Evolutionary conservation across 352 stramenopile genomes (phyloP), one percentile per base, ranked within the genome.

Genomic region (Pythium rishiriense): DNA sequence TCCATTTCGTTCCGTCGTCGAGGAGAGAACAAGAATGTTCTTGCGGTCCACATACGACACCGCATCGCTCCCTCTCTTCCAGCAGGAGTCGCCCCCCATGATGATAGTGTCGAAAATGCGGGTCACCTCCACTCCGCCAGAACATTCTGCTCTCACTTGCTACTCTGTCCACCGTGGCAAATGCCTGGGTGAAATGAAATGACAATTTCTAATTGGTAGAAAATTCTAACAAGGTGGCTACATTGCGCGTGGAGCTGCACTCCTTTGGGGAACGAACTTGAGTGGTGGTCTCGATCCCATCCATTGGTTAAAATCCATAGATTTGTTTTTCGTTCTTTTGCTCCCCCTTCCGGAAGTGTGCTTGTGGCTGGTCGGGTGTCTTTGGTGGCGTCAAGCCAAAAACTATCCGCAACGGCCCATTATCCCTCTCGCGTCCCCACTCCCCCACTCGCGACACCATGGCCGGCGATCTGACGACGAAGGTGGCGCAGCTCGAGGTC

Each of bases 401-500:
- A 28, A 15, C 24, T 11, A 29, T 21, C 14, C 37, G n/a, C 35
- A 42, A 12, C 37, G 14, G 11, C 19, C 14, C 14, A n/a, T 4
- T 43, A 19, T 43, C 14, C 14, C 11, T 43, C 26, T 49, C 25
- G 10, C n/a, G 9, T 33, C 47, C 33, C 6, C n/a, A 33, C 53
- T 60, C 53, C 4, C 35, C 11, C 33, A n/a, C 35, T 28, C n/a
- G n/a, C 25, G 42, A 15, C 11, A 59, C 42, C 19, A 69, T 69
- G 62, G 62, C 62, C 10, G 58, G 35, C 24, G 62, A 74, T 29
- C 58, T 91, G 24, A 66, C 77, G 39, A 47, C 41, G 7, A 76
- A 84, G 47, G 15, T 90, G 33, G 62, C 58, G 33, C 48, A 71
- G 19, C 60, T 83, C 5, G 78, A 87, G 56, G 55, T 73, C 7